Percentiles rank a stretch among this genome's conserved stretches.
Evolutionary conservation across 495 filamentous ascomycete genomes (phyloP).

Genomic region (Aspergillus affinis): DNA sequence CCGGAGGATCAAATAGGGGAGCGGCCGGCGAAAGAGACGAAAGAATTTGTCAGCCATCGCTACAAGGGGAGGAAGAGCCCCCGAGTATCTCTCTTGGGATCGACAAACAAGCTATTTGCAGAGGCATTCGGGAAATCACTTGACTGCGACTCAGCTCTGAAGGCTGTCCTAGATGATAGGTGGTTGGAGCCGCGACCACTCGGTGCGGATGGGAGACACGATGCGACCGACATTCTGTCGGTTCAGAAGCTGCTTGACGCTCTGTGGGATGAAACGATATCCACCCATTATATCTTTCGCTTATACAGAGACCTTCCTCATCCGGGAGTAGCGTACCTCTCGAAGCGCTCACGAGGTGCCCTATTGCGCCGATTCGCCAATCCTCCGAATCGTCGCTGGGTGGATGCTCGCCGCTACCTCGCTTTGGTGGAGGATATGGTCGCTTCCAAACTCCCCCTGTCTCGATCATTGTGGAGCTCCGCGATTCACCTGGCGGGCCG

Average conservation of each 20-base stretch:
- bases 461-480: conserved; percentile 70
- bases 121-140: conserved; percentile 16
- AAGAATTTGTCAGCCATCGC: conserved; percentile 5
- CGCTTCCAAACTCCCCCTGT: conserved; percentile 61
- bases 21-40: neutral
- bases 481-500: conserved; percentile 77
- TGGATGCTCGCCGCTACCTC: conserved; percentile 69
- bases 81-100: conserved; percentile 7
- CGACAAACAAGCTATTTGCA: conserved; percentile 21
- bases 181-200: neutral
- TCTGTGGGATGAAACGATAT: conserved; percentile 39
- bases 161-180: conserved; percentile 50
- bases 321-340: conserved; percentile 67
- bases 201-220: conserved; percentile 8
- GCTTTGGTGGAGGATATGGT: conserved; percentile 82
- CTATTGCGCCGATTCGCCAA: conserved; percentile 69
- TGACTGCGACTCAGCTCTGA: conserved; percentile 54
- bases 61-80: conserved; percentile 14
- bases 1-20: neutral
- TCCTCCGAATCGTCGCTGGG: conserved; percentile 38
- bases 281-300: conserved; percentile 57
- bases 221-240: conserved; percentile 27
- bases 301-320: conserved; percentile 60
- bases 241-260: conserved; percentile 44
- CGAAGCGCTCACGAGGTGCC: conserved; percentile 53